A percentile compares a stretch with the other conserved stretches of the same genome.
These are phyloP conservation scores for Malassezia equina DNA, from an alignment of 1,284 basidiomycete species.

Conservation along the genomic window DNA sequence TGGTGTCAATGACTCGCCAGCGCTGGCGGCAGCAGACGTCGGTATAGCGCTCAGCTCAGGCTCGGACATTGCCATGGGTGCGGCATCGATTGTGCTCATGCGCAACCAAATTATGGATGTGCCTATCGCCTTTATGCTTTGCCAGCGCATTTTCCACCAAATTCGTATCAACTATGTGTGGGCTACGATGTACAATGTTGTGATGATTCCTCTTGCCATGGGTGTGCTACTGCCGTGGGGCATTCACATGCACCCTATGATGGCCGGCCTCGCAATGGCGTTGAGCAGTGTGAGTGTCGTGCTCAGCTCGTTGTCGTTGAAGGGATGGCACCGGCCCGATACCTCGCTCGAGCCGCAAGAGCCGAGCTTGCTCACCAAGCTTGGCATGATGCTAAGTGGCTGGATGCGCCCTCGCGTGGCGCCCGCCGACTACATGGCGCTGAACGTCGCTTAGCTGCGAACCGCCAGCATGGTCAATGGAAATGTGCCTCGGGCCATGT, in stretches of 20 bases:
- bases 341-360: neutral
- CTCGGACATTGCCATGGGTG: slow-evolving; percentile 92
- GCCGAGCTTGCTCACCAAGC: neutral
- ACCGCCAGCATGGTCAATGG: slow-evolving; percentile 38
- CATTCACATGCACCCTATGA: slow-evolving; percentile 90
- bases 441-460: slow-evolving; percentile 12
- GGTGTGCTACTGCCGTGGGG: slow-evolving; percentile 86
- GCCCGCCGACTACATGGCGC: neutral
- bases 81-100: slow-evolving; percentile 95
- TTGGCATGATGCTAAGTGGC: neutral
- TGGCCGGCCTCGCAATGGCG: slow-evolving; percentile 95
- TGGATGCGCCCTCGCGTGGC: neutral
- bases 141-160: slow-evolving; percentile 74
- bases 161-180: slow-evolving; percentile 58
- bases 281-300: slow-evolving; percentile 94
- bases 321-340: slow-evolving; percentile 49
- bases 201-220: slow-evolving; percentile 98
- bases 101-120: slow-evolving; percentile 90
- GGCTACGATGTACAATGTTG: slow-evolving; percentile 63
- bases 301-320: slow-evolving; percentile 71
- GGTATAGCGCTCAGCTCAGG: slow-evolving; percentile 93
- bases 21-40: slow-evolving; percentile 83
- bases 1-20: slow-evolving; percentile 97
- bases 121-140: slow-evolving; percentile 85
- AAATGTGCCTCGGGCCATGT: slow-evolving; percentile 29